These are phyloP conservation scores for Dictyostelium firmibasis DNA, from an alignment of 78 protist species.

Conservation along the genomic window DNA sequence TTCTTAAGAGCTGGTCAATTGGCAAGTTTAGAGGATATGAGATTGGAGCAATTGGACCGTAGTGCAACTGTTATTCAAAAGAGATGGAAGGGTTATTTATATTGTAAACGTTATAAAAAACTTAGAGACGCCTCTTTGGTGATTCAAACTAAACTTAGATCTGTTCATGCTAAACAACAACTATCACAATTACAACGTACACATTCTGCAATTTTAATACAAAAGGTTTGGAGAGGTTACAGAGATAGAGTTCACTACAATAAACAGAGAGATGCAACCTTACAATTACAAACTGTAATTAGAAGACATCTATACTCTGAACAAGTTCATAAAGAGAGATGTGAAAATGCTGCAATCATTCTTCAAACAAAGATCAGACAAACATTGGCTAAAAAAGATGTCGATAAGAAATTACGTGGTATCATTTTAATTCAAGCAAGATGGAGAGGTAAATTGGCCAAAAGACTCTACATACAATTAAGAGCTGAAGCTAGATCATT, in stretches of 20 bases:
- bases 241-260: not conserved
- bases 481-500: conserved; percentile 73
- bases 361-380: conserved; percentile 60
- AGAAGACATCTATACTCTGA: not conserved
- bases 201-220: conserved; percentile 24
- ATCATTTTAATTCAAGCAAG: conserved; percentile 34
- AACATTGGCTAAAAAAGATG: not conserved
- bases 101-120: not conserved
- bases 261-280: not conserved
- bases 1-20: conserved; percentile 82
- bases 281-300: not conserved
- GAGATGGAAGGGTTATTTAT: conserved; percentile 22
- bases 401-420: not conserved
- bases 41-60: conserved; percentile 25
- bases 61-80: conserved; percentile 64
- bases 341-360: not conserved
- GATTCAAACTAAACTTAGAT: conserved; percentile 49
- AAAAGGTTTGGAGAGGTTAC: conserved; percentile 25
- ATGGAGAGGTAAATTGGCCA: conserved; percentile 82
- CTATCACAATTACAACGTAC: not conserved
- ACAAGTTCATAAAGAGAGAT: not conserved
- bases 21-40: conserved; percentile 68
- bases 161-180: conserved; percentile 10
- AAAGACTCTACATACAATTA: conserved; percentile 11
- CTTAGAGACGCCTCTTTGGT: conserved; percentile 11